A percentile compares a stretch with the other conserved stretches of the same genome.
These are phyloP conservation scores for Beauveria australis DNA, from an alignment of 2,329 filamentous ascomycete species.

Conservation along the genomic window DNA sequence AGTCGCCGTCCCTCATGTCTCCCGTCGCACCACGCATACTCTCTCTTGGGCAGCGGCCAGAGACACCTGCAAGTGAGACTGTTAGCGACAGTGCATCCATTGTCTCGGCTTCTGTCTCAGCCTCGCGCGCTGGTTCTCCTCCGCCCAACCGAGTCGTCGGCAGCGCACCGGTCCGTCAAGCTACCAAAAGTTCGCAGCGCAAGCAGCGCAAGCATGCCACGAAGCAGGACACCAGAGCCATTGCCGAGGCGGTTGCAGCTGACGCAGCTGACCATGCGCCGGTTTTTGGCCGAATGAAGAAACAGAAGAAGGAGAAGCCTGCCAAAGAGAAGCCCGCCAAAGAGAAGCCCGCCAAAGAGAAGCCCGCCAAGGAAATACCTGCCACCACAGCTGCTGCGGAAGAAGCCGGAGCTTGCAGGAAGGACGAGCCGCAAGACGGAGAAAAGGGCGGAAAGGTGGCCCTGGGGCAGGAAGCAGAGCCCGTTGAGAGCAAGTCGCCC, in stretches of 20 bases:
- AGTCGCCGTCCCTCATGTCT: constrained; percentile 37
- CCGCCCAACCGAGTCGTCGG: constrained; percentile 60
- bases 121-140: constrained; percentile 63
- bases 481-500: background rate
- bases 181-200: constrained; percentile 71
- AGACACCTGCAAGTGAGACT: constrained; percentile 64
- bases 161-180: constrained; percentile 57
- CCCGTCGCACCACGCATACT: constrained; percentile 23
- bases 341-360: constrained; percentile 41
- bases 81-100: constrained; percentile 72
- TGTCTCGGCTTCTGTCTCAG: constrained; percentile 60
- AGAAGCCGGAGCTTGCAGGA: background rate
- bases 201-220: constrained; percentile 64
- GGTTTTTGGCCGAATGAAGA: constrained; percentile 74
- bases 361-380: constrained; percentile 22
- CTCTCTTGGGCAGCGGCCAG: constrained; percentile 44
- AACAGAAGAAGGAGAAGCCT: constrained; percentile 67
- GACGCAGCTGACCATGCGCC: constrained; percentile 58
- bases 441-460: background rate
- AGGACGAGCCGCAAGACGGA: background rate
- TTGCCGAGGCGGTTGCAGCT: constrained; percentile 40
- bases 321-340: constrained; percentile 49
- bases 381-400: background rate
- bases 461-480: constrained; percentile 9
- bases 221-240: constrained; percentile 52